Conservation (phyloP, 192 early-diverging fungal species). For the Backusella parvicylindrica region DNA sequence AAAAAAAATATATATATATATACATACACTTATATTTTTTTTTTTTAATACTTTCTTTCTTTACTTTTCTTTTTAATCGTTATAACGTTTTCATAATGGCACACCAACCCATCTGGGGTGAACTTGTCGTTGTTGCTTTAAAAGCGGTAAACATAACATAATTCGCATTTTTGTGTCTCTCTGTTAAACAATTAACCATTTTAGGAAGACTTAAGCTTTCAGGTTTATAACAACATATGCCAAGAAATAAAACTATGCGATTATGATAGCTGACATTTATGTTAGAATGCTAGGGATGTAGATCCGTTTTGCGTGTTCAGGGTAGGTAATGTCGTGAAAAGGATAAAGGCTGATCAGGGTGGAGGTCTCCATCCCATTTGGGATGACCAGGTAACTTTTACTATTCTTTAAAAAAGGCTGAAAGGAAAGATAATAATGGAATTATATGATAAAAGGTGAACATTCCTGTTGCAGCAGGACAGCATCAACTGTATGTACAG, state of each 20-base stretch:
- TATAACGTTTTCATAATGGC: conserved; percentile 2
- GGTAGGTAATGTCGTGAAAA: conserved; percentile 38
- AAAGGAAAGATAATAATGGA: no score
- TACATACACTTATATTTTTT: background rate
- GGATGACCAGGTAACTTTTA: conserved; percentile 49
- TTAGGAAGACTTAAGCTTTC: background rate
- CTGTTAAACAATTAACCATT: background rate
- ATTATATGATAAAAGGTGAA: background rate
- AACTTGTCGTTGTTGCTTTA: conserved; percentile 34
- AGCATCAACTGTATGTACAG: background rate
- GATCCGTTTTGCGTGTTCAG: conserved; percentile 50
- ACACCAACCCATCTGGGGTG: conserved; percentile 18
- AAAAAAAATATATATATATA: background rate
- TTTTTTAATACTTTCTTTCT: background rate
- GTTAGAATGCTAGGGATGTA: background rate
- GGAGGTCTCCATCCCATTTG: conserved; percentile 51
- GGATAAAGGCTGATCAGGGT: conserved; percentile 41
- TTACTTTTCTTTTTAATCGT: background rate
- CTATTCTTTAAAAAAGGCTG: background rate
- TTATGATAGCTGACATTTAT: background rate
- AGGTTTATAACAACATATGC: background rate
- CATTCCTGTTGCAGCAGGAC: background rate
- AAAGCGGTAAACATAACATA: conserved; percentile 29
- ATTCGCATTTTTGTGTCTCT: background rate
- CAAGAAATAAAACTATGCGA: background rate